Conservation (phyloP, 768 basidiomycete genomes). For the Leccinum truebloodii region DNA sequence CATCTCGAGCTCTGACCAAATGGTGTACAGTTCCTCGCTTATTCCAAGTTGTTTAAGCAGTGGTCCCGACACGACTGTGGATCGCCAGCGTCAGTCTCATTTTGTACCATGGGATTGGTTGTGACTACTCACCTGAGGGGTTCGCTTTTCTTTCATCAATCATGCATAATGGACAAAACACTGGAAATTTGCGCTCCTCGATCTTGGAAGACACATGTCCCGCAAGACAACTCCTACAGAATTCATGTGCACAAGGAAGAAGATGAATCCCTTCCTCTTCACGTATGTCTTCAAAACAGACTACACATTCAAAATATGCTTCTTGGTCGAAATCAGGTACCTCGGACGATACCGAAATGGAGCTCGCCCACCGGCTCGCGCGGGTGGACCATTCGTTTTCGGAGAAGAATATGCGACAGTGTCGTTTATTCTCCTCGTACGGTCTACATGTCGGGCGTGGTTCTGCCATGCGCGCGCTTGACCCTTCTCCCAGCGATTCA, state of each 20-base stretch:
- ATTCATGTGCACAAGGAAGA: conserved; percentile 47
- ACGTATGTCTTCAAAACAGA: conserved; percentile 53
- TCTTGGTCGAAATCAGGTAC: conserved; percentile 10
- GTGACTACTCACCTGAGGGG: conserved; percentile 34
- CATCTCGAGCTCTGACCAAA: conserved; percentile 49
- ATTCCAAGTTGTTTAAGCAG: conserved; percentile 44
- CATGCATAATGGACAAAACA: conserved; percentile 59
- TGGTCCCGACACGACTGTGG: conserved; percentile 39
- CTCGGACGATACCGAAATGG: conserved; percentile 1
- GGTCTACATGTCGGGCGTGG: conserved; percentile 6
- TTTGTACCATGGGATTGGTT: background rate
- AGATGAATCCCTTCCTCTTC: conserved; percentile 43
- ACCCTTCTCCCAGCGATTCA: conserved; percentile 4
- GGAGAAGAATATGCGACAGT: conserved; percentile 28
- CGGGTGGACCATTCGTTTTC: conserved; percentile 11
- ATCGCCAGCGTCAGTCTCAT: background rate
- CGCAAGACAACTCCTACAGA: conserved; percentile 55
- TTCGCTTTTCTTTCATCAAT: conserved; percentile 31
- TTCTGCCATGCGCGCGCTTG: conserved; percentile 1
- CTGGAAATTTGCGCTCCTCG: conserved; percentile 52
- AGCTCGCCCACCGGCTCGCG: background rate
- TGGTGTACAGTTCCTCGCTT: conserved; percentile 39
- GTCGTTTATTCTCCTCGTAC: conserved; percentile 25
- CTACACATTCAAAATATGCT: conserved; percentile 46
- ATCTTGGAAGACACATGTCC: conserved; percentile 47